These are phyloP conservation scores for Paramecium caudatum DNA, from an alignment of 73 alveolate genomes.

Conservation along the genomic window DNA sequence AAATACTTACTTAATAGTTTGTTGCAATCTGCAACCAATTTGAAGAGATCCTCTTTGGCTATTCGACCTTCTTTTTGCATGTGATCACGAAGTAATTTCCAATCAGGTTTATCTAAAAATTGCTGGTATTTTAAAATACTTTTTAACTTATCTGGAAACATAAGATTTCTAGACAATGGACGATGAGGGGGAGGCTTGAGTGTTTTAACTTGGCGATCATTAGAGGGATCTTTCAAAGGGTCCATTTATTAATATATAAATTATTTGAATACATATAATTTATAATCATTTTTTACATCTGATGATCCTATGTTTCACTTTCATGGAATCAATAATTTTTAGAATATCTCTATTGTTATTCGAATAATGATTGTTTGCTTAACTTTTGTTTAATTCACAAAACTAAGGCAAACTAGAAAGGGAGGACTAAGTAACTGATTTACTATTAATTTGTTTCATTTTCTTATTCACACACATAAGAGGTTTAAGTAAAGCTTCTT, in stretches of 20 bases:
- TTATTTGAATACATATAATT: neutral
- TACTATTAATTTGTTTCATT: neutral
- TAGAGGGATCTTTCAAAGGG: conserved; percentile 67
- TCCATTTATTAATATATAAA: conserved; percentile 62
- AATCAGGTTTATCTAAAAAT: conserved; percentile 68
- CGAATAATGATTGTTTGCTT: neutral
- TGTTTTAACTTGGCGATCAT: conserved; percentile 73
- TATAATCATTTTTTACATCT: conserved; percentile 53
- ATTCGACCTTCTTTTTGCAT: conserved; percentile 70
- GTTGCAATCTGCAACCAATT: conserved; percentile 74
- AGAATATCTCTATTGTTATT: conserved; percentile 7
- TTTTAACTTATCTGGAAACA: conserved; percentile 70
- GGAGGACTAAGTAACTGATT: conserved; percentile 7
- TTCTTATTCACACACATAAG: neutral
- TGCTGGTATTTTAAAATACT: neutral
- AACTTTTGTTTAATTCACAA: neutral
- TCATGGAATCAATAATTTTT: conserved; percentile 8
- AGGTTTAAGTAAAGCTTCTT: neutral
- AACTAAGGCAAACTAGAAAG: neutral
- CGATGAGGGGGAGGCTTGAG: conserved; percentile 76
- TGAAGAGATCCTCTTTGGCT: conserved; percentile 67
- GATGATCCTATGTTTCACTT: conserved; percentile 14
- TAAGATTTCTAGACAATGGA: conserved; percentile 64
- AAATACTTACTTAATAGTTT: conserved; percentile 49
- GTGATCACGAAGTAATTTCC: conserved; percentile 73